Base-by-base conservation (phyloP, 768 basidiomycete species). In the Boletus edulis region DNA sequence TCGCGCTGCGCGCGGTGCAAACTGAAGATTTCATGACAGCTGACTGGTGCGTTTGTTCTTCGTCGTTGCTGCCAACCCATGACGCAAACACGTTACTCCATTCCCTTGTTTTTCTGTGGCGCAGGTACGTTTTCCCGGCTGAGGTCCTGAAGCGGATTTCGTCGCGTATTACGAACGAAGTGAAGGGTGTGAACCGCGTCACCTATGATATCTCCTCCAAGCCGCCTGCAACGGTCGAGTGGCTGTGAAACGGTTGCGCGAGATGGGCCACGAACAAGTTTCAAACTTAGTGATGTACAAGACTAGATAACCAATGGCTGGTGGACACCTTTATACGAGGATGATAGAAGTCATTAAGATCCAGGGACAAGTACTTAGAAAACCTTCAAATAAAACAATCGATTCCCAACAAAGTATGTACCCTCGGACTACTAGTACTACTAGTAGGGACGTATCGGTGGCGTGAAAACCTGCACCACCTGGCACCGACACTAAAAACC, bases 11-110 rank as follows among this genome's bases (percentile, higher is more conserved):
- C 48, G 97, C 97, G 3, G 96, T 98, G 10, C 88, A 91, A 68
- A 87, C 94, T n/a, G 96, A 98, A 69, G 97, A 99, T 72, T 99
- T 99, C 69, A 99, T 99, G 97, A 99, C 97, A 14, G 97, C 97
- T 35, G 96, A 98, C 70, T 98, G 96, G 96, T 94, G 67, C 41
- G 82, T 65, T 46, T 12, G 2, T 29, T 46, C 9, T 29, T 38
- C 24, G 11, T 37, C 32, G 18, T 49, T 29, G 6, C 11, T 38
- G 7, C 29, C 24, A 18, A 14, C 10, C 7, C 2, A 18, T 52
- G 49, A 46, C 20, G 20, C 52, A 39, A 18, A 41, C 15, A 39
- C 14, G 37, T 22, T 48, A 12, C 15, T 2, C 7, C 13, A 12
- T n/a, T 60, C 18, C 13, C 70, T 71, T 65, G 51, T 41, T 15